These are phyloP conservation scores for Crucibulum parvulum DNA, from an alignment of 1,284 basidiomycete genomes.

Conservation along the genomic window DNA sequence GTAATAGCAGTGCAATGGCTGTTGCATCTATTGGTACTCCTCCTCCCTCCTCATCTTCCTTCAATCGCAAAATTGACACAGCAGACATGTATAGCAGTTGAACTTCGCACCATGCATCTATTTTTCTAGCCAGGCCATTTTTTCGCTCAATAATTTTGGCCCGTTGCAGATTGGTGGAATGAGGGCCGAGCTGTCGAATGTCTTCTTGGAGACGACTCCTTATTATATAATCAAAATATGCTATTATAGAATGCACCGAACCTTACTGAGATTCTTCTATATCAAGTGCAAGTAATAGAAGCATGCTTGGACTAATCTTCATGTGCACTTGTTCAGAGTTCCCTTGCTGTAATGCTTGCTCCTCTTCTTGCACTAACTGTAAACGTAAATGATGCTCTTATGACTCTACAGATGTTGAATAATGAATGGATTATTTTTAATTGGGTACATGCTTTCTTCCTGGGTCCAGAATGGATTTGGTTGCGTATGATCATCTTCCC, in stretches of 20 bases:
- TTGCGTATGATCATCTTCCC: conserved; percentile 16
- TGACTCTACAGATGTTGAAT: conserved; percentile 5
- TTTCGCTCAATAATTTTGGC: background rate
- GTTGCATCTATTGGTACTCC: background rate
- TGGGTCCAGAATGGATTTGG: conserved; percentile 14
- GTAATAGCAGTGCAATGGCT: background rate
- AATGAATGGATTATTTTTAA: background rate
- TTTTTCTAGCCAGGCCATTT: background rate
- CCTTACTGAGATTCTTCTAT: conserved; percentile 29
- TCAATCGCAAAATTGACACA: background rate
- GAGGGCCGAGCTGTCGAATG: background rate
- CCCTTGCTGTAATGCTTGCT: conserved; percentile 8
- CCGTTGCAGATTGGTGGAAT: background rate
- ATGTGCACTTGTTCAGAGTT: conserved; percentile 13
- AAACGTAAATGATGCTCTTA: conserved; percentile 18
- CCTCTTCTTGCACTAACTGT: conserved; percentile 21
- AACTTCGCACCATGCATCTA: background rate
- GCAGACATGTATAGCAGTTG: background rate
- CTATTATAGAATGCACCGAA: background rate
- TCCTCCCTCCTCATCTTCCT: background rate
- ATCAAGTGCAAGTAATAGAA: conserved; percentile 27
- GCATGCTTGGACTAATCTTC: conserved; percentile 20
- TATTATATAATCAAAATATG: background rate
- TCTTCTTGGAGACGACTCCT: background rate
- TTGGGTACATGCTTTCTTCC: conserved; percentile 6